Evolutionary conservation across 108 stramenopile species (phyloP).

Genomic region (Aurantiochytrium sp.): DNA sequence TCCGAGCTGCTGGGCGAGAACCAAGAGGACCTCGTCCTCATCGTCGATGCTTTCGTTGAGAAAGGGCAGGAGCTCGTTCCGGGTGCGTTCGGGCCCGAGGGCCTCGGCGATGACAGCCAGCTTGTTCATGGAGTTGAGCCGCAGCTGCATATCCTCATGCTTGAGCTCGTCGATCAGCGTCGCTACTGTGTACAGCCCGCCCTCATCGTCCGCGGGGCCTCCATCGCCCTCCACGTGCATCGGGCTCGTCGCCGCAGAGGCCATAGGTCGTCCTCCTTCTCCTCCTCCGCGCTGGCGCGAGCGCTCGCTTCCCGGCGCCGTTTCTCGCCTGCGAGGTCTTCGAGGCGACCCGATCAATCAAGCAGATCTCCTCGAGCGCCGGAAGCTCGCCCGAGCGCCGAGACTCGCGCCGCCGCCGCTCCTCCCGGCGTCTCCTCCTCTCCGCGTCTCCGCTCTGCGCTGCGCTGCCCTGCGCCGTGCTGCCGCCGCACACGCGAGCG

Average conservation of each 20-base stretch:
- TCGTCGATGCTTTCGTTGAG: constrained; percentile 46
- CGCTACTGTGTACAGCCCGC: not conserved
- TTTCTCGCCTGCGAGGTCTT: too few species aligned
- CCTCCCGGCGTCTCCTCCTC: too few species aligned
- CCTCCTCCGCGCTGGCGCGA: too few species aligned
- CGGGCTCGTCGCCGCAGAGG: not conserved
- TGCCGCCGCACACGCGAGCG: too few species aligned
- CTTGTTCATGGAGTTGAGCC: constrained; percentile 32
- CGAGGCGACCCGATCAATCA: too few species aligned
- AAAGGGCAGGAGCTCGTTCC: constrained; percentile 55
- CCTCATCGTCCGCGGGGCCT: constrained; percentile 15
- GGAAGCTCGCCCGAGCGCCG: too few species aligned
- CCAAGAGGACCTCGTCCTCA: constrained; percentile 52
- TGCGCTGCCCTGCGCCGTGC: too few species aligned
- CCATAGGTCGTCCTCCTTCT: too few species aligned
- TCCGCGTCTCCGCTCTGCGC: too few species aligned
- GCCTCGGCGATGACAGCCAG: constrained; percentile 39
- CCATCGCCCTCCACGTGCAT: constrained; percentile 1
- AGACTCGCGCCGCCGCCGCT: too few species aligned
- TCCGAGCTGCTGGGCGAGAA: constrained; percentile 48
- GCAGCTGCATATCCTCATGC: constrained; percentile 28
- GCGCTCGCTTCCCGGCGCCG: too few species aligned
- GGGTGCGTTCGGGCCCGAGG: constrained; percentile 45
- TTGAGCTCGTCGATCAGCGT: constrained; percentile 23
- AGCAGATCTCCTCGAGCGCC: too few species aligned